Evolutionary conservation across 2,329 filamentous ascomycete species (phyloP).

Genomic region (Colletotrichum sp.): DNA sequence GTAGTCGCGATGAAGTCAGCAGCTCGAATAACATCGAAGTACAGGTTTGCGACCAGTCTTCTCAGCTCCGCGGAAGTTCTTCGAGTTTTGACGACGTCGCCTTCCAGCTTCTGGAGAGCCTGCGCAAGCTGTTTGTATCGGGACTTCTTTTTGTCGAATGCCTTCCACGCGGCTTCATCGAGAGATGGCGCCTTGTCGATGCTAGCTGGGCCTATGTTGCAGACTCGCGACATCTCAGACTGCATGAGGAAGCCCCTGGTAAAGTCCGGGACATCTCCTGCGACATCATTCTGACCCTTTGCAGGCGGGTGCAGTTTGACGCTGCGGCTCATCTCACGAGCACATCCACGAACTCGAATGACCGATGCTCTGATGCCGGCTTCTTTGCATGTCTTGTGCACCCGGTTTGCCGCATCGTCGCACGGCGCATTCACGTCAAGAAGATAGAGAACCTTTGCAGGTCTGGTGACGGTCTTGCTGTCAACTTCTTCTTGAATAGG

Average conservation of each 20-base stretch:
- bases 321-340: conserved; percentile 14
- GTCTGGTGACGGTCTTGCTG: conserved; percentile 1
- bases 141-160: conserved; percentile 37
- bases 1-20: not conserved
- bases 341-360: conserved; percentile 15
- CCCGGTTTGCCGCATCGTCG: conserved; percentile 49
- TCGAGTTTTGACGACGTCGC: conserved; percentile 20
- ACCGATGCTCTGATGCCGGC: conserved; percentile 35
- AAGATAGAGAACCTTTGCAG: conserved; percentile 44
- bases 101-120: conserved; percentile 36
- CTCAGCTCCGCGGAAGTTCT: conserved; percentile 27
- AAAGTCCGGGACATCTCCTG: not conserved
- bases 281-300: conserved; percentile 23
- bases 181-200: conserved; percentile 34
- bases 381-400: conserved; percentile 39
- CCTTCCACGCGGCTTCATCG: conserved; percentile 48
- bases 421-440: conserved; percentile 54
- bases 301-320: not conserved
- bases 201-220: not conserved
- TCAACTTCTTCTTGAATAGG: not conserved
- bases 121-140: conserved; percentile 38
- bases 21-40: conserved; percentile 34
- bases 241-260: conserved; percentile 12
- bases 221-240: not conserved
- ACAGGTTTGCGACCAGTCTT: conserved; percentile 37